Percentiles rank a stretch among this genome's conserved stretches.
Evolutionary conservation across 73 alveolate species (phyloP).

Genomic region (Stentor roeselii): DNA sequence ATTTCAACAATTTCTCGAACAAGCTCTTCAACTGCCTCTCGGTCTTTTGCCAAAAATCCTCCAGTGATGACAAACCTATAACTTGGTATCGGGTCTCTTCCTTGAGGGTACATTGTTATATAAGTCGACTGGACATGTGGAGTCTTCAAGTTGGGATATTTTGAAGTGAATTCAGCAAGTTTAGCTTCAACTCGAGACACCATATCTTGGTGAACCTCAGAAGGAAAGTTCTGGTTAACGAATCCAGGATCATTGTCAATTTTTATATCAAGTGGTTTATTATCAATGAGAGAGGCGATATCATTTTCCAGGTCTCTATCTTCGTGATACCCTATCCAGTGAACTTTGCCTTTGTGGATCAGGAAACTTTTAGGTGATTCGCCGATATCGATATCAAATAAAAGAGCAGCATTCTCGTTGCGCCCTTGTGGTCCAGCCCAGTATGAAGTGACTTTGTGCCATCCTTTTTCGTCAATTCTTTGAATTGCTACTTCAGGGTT

Average conservation of each 20-base stretch:
- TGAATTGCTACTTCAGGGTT: constrained; percentile 12
- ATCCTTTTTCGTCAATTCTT: constrained; percentile 38
- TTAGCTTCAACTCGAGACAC: background rate
- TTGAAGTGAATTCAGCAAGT: background rate
- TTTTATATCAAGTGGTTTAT: no score
- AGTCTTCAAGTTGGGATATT: background rate
- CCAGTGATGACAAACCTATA: background rate
- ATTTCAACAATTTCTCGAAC: background rate
- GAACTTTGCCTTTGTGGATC: constrained; percentile 44
- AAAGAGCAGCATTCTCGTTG: constrained; percentile 22
- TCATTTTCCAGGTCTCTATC: constrained; percentile 33
- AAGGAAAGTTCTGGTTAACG: background rate
- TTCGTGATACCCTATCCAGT: constrained; percentile 38
- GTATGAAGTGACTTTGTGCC: constrained; percentile 23
- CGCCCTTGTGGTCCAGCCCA: constrained; percentile 7
- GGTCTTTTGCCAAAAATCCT: background rate
- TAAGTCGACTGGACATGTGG: background rate
- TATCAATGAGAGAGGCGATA: no score
- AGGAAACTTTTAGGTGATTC: constrained; percentile 52
- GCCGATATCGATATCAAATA: constrained; percentile 21
- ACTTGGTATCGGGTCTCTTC: no score
- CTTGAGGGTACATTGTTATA: no score
- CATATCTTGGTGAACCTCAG: background rate
- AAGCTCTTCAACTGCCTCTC: background rate
- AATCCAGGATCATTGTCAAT: background rate